phyloP scores from a whole-genome alignment of 1,139 yeast genomes.

The Hemisphaericaspora subhashii region DNA sequence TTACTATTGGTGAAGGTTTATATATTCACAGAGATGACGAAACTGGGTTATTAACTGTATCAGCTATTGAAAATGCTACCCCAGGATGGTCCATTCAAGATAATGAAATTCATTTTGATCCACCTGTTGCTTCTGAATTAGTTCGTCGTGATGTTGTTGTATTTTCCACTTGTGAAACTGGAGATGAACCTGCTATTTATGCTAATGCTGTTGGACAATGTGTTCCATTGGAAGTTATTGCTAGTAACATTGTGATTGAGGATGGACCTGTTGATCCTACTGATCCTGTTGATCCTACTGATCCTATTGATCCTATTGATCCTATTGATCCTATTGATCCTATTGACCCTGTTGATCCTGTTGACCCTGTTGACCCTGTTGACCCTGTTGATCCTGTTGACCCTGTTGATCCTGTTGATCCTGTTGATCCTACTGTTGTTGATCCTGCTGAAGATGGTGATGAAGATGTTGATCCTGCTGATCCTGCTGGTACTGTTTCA shows the following conservation, averaged over 20 bases:
- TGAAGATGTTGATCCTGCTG: slow-evolving; percentile 7
- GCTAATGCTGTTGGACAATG: slow-evolving; percentile 15
- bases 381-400: slow-evolving; percentile 8
- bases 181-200: slow-evolving; percentile 15
- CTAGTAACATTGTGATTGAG: slow-evolving; percentile 4
- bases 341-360: slow-evolving; percentile 5
- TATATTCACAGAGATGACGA: slow-evolving; percentile 9
- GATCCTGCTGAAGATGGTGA: slow-evolving; percentile 5
- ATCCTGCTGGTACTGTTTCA: slow-evolving; percentile 7
- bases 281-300: slow-evolving; percentile 8
- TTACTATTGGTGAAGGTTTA: slow-evolving; percentile 19
- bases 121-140: slow-evolving; percentile 24
- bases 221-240: slow-evolving; percentile 8
- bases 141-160: slow-evolving; percentile 7
- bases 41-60: slow-evolving; percentile 8
- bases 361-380: slow-evolving; percentile 7
- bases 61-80: slow-evolving; percentile 21
- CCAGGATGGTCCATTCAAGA: slow-evolving; percentile 29
- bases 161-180: slow-evolving; percentile 18
- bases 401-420: slow-evolving; percentile 5
- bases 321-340: slow-evolving; percentile 5
- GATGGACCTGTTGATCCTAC: slow-evolving; percentile 5
- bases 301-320: slow-evolving; percentile 4
- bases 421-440: slow-evolving; percentile 5
- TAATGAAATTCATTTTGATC: slow-evolving; percentile 25